Conservation (phyloP, 1,284 basidiomycete species). For the Athelia sp. region DNA sequence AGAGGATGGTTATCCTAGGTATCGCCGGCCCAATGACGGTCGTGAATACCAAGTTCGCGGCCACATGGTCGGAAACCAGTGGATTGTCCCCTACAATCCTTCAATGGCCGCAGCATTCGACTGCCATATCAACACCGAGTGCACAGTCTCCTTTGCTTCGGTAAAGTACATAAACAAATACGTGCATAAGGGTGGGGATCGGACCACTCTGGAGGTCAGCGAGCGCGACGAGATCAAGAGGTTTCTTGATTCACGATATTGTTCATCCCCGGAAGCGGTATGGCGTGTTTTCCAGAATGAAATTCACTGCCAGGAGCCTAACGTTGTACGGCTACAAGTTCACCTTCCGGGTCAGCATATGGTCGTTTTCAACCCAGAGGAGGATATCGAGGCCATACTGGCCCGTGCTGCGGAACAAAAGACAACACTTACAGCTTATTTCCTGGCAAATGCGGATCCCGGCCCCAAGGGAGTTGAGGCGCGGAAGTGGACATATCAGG, state of each 20-base stretch:
- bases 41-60: slow-evolving; percentile 16
- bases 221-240: slow-evolving; percentile 27
- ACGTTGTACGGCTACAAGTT: slow-evolving; percentile 30
- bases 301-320: slow-evolving; percentile 27
- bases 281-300: slow-evolving; percentile 30
- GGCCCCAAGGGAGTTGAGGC: slow-evolving; percentile 22
- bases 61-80: slow-evolving; percentile 21
- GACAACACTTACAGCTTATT: slow-evolving; percentile 34
- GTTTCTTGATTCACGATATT: slow-evolving; percentile 31
- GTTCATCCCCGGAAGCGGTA: slow-evolving; percentile 27
- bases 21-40: slow-evolving; percentile 29
- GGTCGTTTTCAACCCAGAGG: slow-evolving; percentile 27
- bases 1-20: slow-evolving; percentile 33
- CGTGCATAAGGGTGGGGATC: slow-evolving; percentile 40
- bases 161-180: slow-evolving; percentile 45
- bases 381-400: slow-evolving; percentile 19
- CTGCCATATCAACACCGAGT: slow-evolving; percentile 25
- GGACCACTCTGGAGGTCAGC: slow-evolving; percentile 24
- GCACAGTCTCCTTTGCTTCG: slow-evolving; percentile 22
- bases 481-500: slow-evolving; percentile 30
- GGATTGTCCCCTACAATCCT: slow-evolving; percentile 31
- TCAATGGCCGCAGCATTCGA: slow-evolving; percentile 7
- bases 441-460: slow-evolving; percentile 34
- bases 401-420: slow-evolving; percentile 15
- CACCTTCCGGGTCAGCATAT: slow-evolving; percentile 31